Evolutionary conservation across 371 early-diverging fungal species (phyloP), one percentile per base, ranked within the genome.

Genomic region (Mortierella sp.): DNA sequence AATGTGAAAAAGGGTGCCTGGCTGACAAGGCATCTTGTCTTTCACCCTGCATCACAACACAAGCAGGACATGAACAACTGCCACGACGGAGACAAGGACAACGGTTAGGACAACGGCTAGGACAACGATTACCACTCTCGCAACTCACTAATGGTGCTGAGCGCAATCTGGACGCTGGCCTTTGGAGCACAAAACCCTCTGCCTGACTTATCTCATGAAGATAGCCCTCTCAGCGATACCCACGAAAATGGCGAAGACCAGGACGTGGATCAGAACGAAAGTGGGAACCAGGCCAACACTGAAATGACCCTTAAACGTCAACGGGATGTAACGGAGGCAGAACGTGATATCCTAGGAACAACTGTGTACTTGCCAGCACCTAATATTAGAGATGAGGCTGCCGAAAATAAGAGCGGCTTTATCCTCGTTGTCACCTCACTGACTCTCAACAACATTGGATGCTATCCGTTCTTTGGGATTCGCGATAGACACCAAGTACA

Each of bases 381-480:
- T 12, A 74, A 40, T 39, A 39, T 74, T 61, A 26, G 64, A n/a
- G 79, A 79, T 22, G 90, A 88, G 71, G 73, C 86, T 2, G 79
- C 83, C 30, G 90, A 90, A 51, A 88, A 86, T 65, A 78, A 87
- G 49, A 84, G 86, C 18, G 88, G 87, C 1, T 86, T 88, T 28
- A 77, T 80, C 20, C 77, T 90, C 5, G 89, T 89, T 0, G 87
- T 89, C 49, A 85, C 88, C 2, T 86, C 89, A 6, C 83, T 90
- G 86, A 84, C 89, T 2, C 84, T 88, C 68, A 90, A 90, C 68
- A 89, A 90, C 47, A 84, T 86, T 2, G 68, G 89, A 2, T 87
- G 90, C 58, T 90, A 88, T 58, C 91, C 91, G 0, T 86, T 89
- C 58, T 89, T 90, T 30, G 91, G 87, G 10, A 86, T 87, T 6